These are phyloP conservation scores for Solanum tarijense DNA, from an alignment of 257 asterid species.

Conservation along the genomic window DNA sequence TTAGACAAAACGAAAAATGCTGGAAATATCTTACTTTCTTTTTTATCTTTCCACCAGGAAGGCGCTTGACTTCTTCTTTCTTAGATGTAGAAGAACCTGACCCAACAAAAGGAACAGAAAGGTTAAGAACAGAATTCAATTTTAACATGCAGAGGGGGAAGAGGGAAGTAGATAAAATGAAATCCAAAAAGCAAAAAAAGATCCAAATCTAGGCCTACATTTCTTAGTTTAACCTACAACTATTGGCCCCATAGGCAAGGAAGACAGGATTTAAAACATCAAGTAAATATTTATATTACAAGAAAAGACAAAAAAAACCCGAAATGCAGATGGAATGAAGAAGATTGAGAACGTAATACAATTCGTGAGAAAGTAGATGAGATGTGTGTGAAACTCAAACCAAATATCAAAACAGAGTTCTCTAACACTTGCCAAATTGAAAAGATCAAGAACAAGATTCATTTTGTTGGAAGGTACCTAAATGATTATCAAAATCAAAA, in stretches of 20 bases:
- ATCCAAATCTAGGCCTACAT: background rate
- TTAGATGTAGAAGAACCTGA: slow-evolving; percentile 78
- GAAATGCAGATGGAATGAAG: background rate
- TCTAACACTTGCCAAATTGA: background rate
- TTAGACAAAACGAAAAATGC: background rate
- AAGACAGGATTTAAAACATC: background rate
- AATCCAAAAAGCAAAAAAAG: background rate
- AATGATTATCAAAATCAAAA: background rate
- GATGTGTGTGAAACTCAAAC: background rate
- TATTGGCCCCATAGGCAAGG: background rate
- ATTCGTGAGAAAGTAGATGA: background rate
- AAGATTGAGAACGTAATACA: background rate
- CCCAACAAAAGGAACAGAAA: slow-evolving; percentile 17
- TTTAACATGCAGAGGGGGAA: slow-evolving; percentile 1
- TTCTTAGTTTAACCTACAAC: background rate
- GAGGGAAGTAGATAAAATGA: background rate
- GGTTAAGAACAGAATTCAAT: background rate
- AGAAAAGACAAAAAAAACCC: background rate
- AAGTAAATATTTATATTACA: background rate
- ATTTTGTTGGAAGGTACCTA: background rate
- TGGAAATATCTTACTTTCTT: slow-evolving; percentile 57
- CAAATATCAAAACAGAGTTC: background rate
- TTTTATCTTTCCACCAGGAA: slow-evolving; percentile 95
- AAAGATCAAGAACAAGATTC: background rate
- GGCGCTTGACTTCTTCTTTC: slow-evolving; percentile 83